Conservation (phyloP, 2,329 filamentous ascomycete genomes). For the Pseudocercospora crystallina region DNA sequence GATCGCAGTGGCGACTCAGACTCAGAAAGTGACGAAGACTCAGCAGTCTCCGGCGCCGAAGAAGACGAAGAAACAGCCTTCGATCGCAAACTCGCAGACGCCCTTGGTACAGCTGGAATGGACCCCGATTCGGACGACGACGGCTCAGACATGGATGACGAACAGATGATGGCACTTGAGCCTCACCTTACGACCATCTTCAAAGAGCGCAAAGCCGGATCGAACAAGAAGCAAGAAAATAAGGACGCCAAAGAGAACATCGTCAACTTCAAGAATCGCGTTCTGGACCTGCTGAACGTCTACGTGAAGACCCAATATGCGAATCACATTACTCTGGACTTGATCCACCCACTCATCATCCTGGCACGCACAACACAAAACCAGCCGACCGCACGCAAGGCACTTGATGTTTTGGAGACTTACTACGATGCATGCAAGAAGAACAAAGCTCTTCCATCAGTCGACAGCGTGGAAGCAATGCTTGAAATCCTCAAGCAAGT, state of each 20-base stretch:
- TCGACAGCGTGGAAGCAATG: constrained; percentile 40
- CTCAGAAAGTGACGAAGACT: constrained; percentile 33
- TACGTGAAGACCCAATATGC: constrained; percentile 78
- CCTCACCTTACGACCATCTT: constrained; percentile 82
- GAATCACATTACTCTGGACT: constrained; percentile 64
- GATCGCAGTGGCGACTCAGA: constrained; percentile 22
- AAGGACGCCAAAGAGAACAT: constrained; percentile 86
- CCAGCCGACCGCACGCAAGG: constrained; percentile 73
- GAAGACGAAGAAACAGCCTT: constrained; percentile 59
- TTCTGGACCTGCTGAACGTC: constrained; percentile 82
- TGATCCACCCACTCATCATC: constrained; percentile 74
- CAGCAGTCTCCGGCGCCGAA: constrained; percentile 24
- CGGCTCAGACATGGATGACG: constrained; percentile 85
- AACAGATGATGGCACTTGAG: constrained; percentile 90
- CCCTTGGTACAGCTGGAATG: constrained; percentile 67
- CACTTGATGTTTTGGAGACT: constrained; percentile 67
- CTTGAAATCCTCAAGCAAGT: constrained; percentile 64
- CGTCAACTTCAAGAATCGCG: constrained; percentile 90
- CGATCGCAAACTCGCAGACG: constrained; percentile 73
- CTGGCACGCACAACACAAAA: constrained; percentile 74
- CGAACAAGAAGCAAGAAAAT: constrained; percentile 75
- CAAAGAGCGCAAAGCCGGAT: constrained; percentile 65
- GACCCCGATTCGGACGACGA: constrained; percentile 61
- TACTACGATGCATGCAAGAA: constrained; percentile 65
- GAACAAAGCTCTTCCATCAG: constrained; percentile 44